phyloP scores from a whole-genome alignment of 1,284 basidiomycete genomes.

The Agaricales sp. region DNA sequence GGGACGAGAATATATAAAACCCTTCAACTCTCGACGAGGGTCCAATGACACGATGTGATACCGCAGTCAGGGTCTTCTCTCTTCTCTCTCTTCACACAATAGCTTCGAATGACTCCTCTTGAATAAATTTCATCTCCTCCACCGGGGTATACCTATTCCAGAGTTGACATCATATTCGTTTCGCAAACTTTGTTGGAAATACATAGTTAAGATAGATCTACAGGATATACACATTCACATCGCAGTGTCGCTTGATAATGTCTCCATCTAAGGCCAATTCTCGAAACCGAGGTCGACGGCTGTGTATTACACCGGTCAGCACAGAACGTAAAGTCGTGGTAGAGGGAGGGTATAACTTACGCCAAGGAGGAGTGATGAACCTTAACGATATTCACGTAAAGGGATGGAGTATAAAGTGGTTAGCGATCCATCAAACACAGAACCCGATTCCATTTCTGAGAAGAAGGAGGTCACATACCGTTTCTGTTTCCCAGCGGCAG shows the following conservation, averaged over 20 bases:
- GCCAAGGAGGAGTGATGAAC: slow-evolving; percentile 62
- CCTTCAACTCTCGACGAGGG: too few relatives aligned
- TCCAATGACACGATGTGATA: too few relatives aligned
- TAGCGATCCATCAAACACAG: not conserved
- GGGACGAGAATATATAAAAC: too few relatives aligned
- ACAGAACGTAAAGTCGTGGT: slow-evolving; percentile 3
- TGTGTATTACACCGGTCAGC: slow-evolving; percentile 17
- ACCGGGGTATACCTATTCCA: not conserved
- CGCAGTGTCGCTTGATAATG: too few relatives aligned
- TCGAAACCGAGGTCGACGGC: slow-evolving; percentile 62
- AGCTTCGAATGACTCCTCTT: not conserved
- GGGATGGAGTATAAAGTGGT: not conserved
- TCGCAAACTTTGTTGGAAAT: too few relatives aligned
- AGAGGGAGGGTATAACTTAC: slow-evolving; percentile 26
- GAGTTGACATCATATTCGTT: too few relatives aligned
- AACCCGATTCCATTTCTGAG: slow-evolving; percentile 6
- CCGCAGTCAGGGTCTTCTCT: too few relatives aligned
- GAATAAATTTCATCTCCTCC: not conserved
- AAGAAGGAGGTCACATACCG: slow-evolving; percentile 33
- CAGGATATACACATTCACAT: too few relatives aligned
- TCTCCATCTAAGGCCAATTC: slow-evolving; percentile 35
- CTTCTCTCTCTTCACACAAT: not conserved
- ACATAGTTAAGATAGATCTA: too few relatives aligned
- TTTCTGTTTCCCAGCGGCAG: slow-evolving; percentile 62
- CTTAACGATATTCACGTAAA: slow-evolving; percentile 16